These are phyloP conservation scores for Chaetomium globosum DNA, from an alignment of 2,329 filamentous ascomycete species.

Conservation along the genomic window DNA sequence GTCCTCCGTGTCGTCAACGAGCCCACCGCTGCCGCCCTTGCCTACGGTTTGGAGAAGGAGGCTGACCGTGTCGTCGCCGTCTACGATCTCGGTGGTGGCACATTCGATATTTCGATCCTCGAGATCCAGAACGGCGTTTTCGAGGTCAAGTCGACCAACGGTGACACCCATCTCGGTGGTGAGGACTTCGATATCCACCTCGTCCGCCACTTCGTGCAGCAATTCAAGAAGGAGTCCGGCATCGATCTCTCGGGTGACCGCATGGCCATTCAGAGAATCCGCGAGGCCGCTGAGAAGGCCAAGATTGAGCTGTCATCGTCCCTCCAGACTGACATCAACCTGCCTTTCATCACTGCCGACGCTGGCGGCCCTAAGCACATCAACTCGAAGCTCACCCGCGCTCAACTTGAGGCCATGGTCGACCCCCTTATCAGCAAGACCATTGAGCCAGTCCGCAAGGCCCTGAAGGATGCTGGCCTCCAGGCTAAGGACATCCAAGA, in stretches of 20 bases:
- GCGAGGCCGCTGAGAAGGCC: conserved; percentile 97
- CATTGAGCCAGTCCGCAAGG: conserved; percentile 92
- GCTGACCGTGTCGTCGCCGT: conserved; percentile 87
- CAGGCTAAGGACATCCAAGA: conserved; percentile 94
- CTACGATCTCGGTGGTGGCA: conserved; percentile 98
- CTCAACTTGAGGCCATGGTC: conserved; percentile 91
- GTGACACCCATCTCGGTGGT: conserved; percentile 97
- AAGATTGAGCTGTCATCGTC: conserved; percentile 98
- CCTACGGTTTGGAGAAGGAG: conserved; percentile 96
- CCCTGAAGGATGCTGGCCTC: conserved; percentile 91
- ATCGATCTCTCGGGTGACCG: conserved; percentile 89
- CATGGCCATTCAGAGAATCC: conserved; percentile 99
- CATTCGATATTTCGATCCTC: conserved; percentile 97
- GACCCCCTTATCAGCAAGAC: conserved; percentile 85
- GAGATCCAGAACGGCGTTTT: conserved; percentile 98
- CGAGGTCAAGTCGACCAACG: conserved; percentile 98
- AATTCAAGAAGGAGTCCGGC: conserved; percentile 95
- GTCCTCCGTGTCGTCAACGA: conserved; percentile 98
- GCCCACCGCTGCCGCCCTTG: conserved; percentile 91
- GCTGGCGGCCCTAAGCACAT: conserved; percentile 97
- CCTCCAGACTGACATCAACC: conserved; percentile 94
- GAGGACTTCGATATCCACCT: conserved; percentile 97
- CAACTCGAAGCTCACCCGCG: conserved; percentile 88
- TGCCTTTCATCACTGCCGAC: conserved; percentile 97
- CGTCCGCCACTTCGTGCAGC: conserved; percentile 87